These are phyloP conservation scores for Kwoniella heveanensis DNA, from an alignment of 768 basidiomycete genomes.

Conservation along the genomic window DNA sequence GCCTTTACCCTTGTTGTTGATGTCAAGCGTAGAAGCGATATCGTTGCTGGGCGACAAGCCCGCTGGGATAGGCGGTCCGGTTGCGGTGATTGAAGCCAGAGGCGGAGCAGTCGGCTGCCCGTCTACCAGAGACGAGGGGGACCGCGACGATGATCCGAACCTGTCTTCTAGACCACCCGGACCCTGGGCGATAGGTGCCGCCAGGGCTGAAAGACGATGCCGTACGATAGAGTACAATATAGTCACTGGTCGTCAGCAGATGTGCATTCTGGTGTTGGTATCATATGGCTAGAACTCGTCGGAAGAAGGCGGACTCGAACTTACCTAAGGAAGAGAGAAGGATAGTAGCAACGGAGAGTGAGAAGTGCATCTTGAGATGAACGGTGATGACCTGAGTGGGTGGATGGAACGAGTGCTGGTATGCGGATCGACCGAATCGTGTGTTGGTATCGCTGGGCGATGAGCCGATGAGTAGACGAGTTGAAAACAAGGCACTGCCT, in stretches of 20 bases:
- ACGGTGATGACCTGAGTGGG: no score
- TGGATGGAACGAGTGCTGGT: no score
- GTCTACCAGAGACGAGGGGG: no score
- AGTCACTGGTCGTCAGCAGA: neutral
- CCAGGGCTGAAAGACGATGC: neutral
- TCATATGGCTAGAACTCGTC: no score
- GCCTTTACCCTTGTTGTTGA: neutral
- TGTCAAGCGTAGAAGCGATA: neutral
- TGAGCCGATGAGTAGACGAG: neutral
- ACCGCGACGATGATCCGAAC: no score
- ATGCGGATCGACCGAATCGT: no score
- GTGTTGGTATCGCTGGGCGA: no score
- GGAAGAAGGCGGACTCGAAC: no score
- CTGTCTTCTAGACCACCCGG: no score
- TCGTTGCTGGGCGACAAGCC: neutral
- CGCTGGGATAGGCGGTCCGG: neutral
- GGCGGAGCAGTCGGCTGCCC: no score
- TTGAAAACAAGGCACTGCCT: neutral
- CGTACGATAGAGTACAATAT: no score
- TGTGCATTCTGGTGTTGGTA: neutral
- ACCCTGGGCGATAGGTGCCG: neutral
- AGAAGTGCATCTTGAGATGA: neutral
- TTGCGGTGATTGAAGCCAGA: neutral
- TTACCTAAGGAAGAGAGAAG: neutral
- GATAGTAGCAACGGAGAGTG: neutral